Evolutionary conservation across 306 rosid species (phyloP).

Genomic region (Trichosanthes truncata): DNA sequence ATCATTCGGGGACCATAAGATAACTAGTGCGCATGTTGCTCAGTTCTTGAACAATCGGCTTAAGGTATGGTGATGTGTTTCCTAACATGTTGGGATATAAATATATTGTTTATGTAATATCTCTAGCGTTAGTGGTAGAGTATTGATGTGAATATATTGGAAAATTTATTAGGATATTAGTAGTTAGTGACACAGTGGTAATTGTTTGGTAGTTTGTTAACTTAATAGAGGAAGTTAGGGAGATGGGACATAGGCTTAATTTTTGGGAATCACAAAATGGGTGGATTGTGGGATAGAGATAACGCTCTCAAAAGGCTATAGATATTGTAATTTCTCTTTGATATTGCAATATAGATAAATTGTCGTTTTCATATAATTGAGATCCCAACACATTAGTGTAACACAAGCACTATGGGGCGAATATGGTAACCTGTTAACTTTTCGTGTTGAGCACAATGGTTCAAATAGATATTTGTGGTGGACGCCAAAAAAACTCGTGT

Average conservation of each 20-base stretch:
- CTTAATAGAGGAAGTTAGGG: too few relatives aligned
- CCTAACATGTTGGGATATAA: background rate
- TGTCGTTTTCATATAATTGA: background rate
- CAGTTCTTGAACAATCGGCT: slow-evolving; percentile 52
- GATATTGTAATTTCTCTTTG: too few relatives aligned
- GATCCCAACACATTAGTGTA: background rate
- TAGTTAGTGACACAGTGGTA: background rate
- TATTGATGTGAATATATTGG: background rate
- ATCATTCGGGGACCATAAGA: slow-evolving; percentile 72
- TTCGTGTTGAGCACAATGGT: background rate
- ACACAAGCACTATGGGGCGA: background rate
- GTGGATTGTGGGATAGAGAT: background rate
- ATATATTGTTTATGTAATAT: background rate
- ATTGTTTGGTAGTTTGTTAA: too few relatives aligned
- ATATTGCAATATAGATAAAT: too few relatives aligned
- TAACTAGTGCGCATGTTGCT: slow-evolving; percentile 58
- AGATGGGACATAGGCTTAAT: too few relatives aligned
- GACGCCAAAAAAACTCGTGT: background rate
- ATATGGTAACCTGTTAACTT: too few relatives aligned
- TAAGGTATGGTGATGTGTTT: slow-evolving; percentile 47
- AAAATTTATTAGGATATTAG: background rate
- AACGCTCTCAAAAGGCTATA: too few relatives aligned
- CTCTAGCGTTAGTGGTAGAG: background rate
- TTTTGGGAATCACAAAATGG: too few relatives aligned
- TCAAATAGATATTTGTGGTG: background rate